Base-by-base conservation (phyloP, 2,329 filamentous ascomycete genomes). In the Paraphaeosphaeria minitans region DNA sequence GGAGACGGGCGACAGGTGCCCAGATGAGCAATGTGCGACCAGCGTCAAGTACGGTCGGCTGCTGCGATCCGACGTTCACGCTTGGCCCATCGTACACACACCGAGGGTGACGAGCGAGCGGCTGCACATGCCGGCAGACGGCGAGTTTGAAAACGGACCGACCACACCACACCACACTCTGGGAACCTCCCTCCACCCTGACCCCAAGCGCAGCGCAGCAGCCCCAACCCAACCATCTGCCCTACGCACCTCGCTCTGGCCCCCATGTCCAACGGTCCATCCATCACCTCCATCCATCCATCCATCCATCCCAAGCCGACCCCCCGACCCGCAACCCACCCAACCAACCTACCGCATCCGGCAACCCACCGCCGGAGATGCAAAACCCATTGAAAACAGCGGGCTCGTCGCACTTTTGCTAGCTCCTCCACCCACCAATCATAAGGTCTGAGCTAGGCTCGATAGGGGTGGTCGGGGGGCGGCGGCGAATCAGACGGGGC, bases 321-420 rank as follows among this genome's bases (percentile, higher is more conserved):
- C 4, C 39, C n/a, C 9, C n/a, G n/a, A 8, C 39, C 14, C 39
- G n/a, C 39, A 6, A 16, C n/a, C n/a, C 8, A 16, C 35, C n/a
- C 33, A 12, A 13, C 22, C 50, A 53, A 53, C 37, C 37, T 53
- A 21, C 50, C 37, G 35, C 41, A 53, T 19, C 24, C 37, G 50
- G 50, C 50, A 53, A 53, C 7, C 19, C 19, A 16, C 2, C 37
- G 8, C 50, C 50, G 50, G 50, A 53, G 50, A 53, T 43, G 21
- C 24, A 13, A 43, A 42, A 31, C 16, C 37, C 50, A 33, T 53
- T 37, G 50, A 53, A 53, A 19, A 19, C 37, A 10, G 48, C 48
- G 48, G 48, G 46, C 48, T 51, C 27, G 48, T 51, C 48, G 48
- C 48, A 33, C 48, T 51, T 51, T n/a, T 16, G 13, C 48, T n/a